These are phyloP conservation scores for Actinomortierella wolfii DNA, from an alignment of 371 early-diverging fungal genomes.

Conservation along the genomic window DNA sequence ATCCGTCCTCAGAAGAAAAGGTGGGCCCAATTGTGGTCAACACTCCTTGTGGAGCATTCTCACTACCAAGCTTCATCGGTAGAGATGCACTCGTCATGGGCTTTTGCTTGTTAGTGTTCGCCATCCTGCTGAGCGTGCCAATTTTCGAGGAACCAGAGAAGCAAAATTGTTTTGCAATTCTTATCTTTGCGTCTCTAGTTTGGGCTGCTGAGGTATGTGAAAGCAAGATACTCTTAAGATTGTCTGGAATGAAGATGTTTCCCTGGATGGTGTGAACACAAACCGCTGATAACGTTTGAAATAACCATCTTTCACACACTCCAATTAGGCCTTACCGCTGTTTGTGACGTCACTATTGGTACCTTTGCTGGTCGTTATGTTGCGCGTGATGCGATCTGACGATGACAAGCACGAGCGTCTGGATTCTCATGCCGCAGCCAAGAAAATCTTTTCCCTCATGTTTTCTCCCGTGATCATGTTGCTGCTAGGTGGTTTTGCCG, in stretches of 20 bases:
- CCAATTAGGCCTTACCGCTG: slow-evolving; percentile 82
- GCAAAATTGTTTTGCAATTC: slow-evolving; percentile 84
- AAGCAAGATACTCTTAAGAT: background rate
- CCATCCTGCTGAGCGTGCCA: slow-evolving; percentile 51
- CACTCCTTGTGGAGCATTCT: slow-evolving; percentile 54
- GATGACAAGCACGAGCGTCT: slow-evolving; percentile 54
- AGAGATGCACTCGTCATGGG: slow-evolving; percentile 48
- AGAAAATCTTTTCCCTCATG: slow-evolving; percentile 88
- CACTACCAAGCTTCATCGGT: slow-evolving; percentile 48
- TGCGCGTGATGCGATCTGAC: slow-evolving; percentile 80
- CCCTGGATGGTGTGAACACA: slow-evolving; percentile 1
- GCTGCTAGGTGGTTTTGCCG: slow-evolving; percentile 92
- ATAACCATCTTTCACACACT: background rate
- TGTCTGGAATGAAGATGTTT: background rate
- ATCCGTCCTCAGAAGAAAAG: slow-evolving; percentile 36
- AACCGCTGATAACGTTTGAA: background rate
- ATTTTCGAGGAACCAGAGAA: slow-evolving; percentile 69
- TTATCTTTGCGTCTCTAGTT: slow-evolving; percentile 85
- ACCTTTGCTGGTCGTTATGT: slow-evolving; percentile 83
- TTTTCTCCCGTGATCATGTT: slow-evolving; percentile 96
- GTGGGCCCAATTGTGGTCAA: slow-evolving; percentile 20
- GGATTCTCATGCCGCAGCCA: slow-evolving; percentile 78
- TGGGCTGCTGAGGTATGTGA: slow-evolving; percentile 89
- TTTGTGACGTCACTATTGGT: slow-evolving; percentile 92
- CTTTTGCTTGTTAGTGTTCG: slow-evolving; percentile 60